Conservation (phyloP, 2,329 filamentous ascomycete genomes). For the Exophiala calicioides region DNA sequence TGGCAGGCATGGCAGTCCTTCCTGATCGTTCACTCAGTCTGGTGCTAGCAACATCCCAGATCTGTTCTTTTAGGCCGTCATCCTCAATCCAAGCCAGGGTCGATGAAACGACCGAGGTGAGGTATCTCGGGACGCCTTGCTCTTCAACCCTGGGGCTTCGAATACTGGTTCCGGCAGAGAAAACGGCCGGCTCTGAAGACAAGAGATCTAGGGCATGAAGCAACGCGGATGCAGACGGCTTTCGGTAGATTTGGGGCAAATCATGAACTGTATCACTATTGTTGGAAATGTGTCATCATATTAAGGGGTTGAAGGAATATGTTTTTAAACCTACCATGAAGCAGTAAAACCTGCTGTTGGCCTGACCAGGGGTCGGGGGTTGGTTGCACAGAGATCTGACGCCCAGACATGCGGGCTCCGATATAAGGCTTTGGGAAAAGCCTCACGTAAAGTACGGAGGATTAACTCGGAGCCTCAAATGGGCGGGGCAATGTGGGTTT, state of each 20-base stretch:
- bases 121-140: slow-evolving; percentile 45
- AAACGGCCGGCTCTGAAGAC: slow-evolving; percentile 61
- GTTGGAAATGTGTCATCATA: slow-evolving; percentile 14
- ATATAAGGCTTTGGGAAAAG: background rate
- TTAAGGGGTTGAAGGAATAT: slow-evolving; percentile 4
- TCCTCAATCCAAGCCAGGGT: slow-evolving; percentile 48
- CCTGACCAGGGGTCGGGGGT: background rate
- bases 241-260: slow-evolving; percentile 80
- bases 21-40: slow-evolving; percentile 85
- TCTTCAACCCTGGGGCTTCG: slow-evolving; percentile 40
- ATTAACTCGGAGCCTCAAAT: too few species aligned
- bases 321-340: slow-evolving; percentile 22
- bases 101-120: slow-evolving; percentile 50
- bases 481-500: background rate
- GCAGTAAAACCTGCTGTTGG: slow-evolving; percentile 3
- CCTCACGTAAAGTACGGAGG: too few species aligned
- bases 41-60: slow-evolving; percentile 75
- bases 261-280: slow-evolving; percentile 55
- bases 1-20: slow-evolving; percentile 66
- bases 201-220: slow-evolving; percentile 67
- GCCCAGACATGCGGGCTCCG: slow-evolving; percentile 5
- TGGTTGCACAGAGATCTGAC: background rate
- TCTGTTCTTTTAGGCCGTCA: slow-evolving; percentile 44
- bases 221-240: slow-evolving; percentile 66
- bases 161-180: slow-evolving; percentile 32